Evolutionary conservation across 2,329 filamentous ascomycete species (phyloP).

Genomic region (Ambrosiella xylebori): DNA sequence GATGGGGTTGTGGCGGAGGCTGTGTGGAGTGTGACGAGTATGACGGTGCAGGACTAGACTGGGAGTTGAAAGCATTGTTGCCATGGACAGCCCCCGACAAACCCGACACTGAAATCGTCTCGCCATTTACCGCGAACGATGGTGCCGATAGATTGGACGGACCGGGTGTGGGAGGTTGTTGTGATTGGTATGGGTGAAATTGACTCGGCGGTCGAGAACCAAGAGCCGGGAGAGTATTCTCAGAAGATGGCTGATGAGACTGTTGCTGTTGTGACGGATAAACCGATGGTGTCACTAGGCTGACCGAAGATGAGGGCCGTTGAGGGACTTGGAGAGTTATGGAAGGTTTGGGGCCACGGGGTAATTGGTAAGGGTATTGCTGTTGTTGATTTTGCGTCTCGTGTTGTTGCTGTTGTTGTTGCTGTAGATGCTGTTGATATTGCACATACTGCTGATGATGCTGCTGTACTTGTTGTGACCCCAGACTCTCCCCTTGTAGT

Average conservation of each 20-base stretch:
- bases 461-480: neutral
- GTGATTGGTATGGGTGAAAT: too few relatives aligned
- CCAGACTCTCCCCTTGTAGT: neutral
- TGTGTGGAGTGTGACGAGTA: neutral
- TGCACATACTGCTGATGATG: conserved; percentile 3
- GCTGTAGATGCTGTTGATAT: neutral
- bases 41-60: neutral
- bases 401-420: neutral
- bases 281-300: neutral
- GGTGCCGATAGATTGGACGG: neutral
- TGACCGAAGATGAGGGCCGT: neutral
- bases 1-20: neutral
- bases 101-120: neutral
- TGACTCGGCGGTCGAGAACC: too few relatives aligned
- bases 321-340: neutral
- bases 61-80: neutral
- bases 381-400: neutral
- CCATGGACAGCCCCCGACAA: neutral
- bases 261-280: neutral
- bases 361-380: neutral
- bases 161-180: too few relatives aligned
- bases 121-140: neutral
- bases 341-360: neutral
- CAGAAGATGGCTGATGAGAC: too few relatives aligned
- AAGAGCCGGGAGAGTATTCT: too few relatives aligned